A percentile compares a stretch with the other conserved stretches of the same genome.
Conservation (phyloP, 768 basidiomycete genomes). For the Russula virescens region DNA sequence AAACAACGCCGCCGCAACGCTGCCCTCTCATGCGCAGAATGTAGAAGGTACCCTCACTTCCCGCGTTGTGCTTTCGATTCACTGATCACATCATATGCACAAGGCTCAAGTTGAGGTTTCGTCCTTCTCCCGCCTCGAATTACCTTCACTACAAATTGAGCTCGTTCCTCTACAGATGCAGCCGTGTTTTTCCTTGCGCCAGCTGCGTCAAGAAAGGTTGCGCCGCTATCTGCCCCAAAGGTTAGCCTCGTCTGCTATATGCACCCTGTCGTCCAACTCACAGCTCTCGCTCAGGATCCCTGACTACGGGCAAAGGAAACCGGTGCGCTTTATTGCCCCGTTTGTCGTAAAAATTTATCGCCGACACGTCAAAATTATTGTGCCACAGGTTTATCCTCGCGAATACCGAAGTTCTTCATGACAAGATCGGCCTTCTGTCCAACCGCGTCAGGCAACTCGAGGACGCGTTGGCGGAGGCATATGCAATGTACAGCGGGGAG, state of each 20-base stretch:
- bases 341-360: conserved; percentile 18
- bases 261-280: neutral
- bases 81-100: conserved; percentile 21
- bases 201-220: conserved; percentile 38
- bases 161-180: conserved; percentile 40
- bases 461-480: conserved; percentile 53
- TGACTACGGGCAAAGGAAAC: conserved; percentile 71
- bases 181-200: conserved; percentile 57
- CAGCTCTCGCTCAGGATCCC: conserved; percentile 42
- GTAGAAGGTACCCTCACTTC: conserved; percentile 46
- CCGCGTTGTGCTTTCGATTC: conserved; percentile 5
- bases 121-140: conserved; percentile 27
- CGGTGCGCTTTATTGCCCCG: conserved; percentile 36
- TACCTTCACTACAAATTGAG: neutral
- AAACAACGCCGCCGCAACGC: conserved; percentile 35
- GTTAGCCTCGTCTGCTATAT: conserved; percentile 29
- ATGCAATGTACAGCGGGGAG: conserved; percentile 42
- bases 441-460: conserved; percentile 63
- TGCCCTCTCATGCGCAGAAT: conserved; percentile 62
- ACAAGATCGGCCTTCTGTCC: conserved; percentile 56
- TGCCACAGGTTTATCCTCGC: conserved; percentile 57
- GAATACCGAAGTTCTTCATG: conserved; percentile 63
- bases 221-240: conserved; percentile 60
- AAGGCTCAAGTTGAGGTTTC: conserved; percentile 65
- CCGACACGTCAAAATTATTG: conserved; percentile 1